These are phyloP conservation scores for Steccherinum ochraceum DNA, from an alignment of 768 basidiomycete genomes.

Conservation along the genomic window DNA sequence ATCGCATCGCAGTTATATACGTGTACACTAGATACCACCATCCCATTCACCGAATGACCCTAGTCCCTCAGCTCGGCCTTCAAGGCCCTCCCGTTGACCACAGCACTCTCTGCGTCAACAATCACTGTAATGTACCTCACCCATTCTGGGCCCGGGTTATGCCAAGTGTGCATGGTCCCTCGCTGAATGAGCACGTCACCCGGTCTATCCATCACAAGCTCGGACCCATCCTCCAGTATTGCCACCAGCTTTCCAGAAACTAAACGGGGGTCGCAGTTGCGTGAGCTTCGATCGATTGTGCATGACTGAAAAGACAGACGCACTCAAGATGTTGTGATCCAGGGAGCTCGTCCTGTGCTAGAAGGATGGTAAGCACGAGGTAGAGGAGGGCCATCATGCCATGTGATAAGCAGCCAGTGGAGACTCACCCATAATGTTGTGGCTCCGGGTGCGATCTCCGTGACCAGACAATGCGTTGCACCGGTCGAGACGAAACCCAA, in stretches of 20 bases:
- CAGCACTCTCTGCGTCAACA: slow-evolving; percentile 48
- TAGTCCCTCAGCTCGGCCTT: slow-evolving; percentile 11
- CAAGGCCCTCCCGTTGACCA: slow-evolving; percentile 37
- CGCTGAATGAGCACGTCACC: slow-evolving; percentile 53
- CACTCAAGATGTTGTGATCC: slow-evolving; percentile 57
- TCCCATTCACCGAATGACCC: neutral
- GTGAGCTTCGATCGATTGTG: neutral
- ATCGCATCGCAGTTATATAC: too few species aligned
- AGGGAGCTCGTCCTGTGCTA: slow-evolving; percentile 46
- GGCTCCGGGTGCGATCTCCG: slow-evolving; percentile 49
- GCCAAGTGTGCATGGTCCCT: slow-evolving; percentile 59
- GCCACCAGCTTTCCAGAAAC: slow-evolving; percentile 50
- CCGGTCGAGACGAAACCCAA: slow-evolving; percentile 36
- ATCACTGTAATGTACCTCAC: slow-evolving; percentile 47
- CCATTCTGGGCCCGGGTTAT: slow-evolving; percentile 46
- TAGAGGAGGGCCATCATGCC: neutral
- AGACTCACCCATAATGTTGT: slow-evolving; percentile 40
- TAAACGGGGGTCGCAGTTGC: slow-evolving; percentile 14
- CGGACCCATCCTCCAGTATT: slow-evolving; percentile 50
- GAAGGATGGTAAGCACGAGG: slow-evolving; percentile 23
- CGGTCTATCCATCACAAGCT: slow-evolving; percentile 45
- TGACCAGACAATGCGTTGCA: slow-evolving; percentile 44
- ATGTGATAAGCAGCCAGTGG: neutral
- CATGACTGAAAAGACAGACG: slow-evolving; percentile 10
- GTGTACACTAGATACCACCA: too few species aligned